Percentiles rank a stretch among this genome's conserved stretches.
Conservation (phyloP, 2,329 filamentous ascomycete genomes). For the Pseudogymnoascus sp. region DNA sequence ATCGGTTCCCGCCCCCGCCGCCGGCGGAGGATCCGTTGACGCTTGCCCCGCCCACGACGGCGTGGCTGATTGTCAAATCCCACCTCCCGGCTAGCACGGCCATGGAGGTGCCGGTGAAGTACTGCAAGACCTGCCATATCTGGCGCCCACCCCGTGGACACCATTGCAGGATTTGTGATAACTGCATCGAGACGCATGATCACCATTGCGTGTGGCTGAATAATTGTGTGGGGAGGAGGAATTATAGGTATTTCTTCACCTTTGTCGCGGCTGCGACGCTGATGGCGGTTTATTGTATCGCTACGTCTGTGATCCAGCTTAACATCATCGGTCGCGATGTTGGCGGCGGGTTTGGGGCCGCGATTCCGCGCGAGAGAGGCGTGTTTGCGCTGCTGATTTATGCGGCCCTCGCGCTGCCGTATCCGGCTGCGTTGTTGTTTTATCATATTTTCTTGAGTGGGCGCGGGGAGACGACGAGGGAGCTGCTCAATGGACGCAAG, state of each 20-base stretch:
- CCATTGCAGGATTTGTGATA: slow-evolving; percentile 94
- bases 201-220: slow-evolving; percentile 99
- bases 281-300: slow-evolving; percentile 38
- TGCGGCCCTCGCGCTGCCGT: slow-evolving; percentile 63
- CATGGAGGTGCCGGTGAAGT: slow-evolving; percentile 97
- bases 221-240: slow-evolving; percentile 92
- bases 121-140: slow-evolving; percentile 94
- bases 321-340: background rate
- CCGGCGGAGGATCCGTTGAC: slow-evolving; percentile 73
- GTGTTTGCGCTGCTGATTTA: slow-evolving; percentile 88
- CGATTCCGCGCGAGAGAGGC: slow-evolving; percentile 36
- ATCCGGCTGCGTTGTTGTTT: slow-evolving; percentile 72
- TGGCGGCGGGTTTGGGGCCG: slow-evolving; percentile 36
- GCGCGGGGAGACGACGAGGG: slow-evolving; percentile 86
- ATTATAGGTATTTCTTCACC: slow-evolving; percentile 95
- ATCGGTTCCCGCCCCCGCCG: slow-evolving; percentile 71
- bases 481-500: slow-evolving; percentile 94
- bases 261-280: slow-evolving; percentile 78
- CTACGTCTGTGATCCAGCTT: background rate
- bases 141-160: slow-evolving; percentile 95
- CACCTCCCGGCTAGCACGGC: slow-evolving; percentile 65
- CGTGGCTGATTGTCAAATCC: slow-evolving; percentile 88
- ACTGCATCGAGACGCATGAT: slow-evolving; percentile 93
- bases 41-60: slow-evolving; percentile 76
- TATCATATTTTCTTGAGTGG: slow-evolving; percentile 92